Base-by-base conservation (phyloP, 2,329 filamentous ascomycete genomes). In the Monosporascus sp. region DNA sequence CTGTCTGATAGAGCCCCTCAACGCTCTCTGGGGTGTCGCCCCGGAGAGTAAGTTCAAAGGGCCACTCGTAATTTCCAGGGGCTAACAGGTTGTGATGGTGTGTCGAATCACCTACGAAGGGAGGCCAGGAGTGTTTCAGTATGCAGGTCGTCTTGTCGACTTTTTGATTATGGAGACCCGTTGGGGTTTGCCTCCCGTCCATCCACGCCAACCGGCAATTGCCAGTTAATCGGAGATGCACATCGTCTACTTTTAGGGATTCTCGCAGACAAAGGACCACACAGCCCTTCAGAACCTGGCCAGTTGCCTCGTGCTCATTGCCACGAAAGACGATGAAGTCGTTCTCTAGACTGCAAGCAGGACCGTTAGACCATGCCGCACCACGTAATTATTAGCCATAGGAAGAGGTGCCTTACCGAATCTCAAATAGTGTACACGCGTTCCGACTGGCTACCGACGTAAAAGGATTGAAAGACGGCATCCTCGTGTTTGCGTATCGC, bases 1-100 rank as follows among this genome's bases (percentile, higher is more conserved):
- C 93, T 17, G 89, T 92, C 62, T 95, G 89, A 52, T 82, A 80
- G 53, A 97, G 77, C 3, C 94, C 94, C 72, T 97, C 94, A 41
- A 99, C 83, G 65, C 90, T 96, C 78, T 97, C 94, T 18, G 90
- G 82, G 24, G 80, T 85, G 62, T 82, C 75, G 53, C 89, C 89
- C 17, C 87, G 81, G n/a, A 93, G 75, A 54, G 88, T 77, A 53
- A 86, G 76, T 61, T 90, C 85, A 67, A 94, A 93, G 0, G 88
- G 88, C 74, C 88, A 93, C 69, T 92, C 88, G 71, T 94, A 90
- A 70, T 93, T 93, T 57, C 88, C 88, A 25, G 87, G 82, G 5
- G 80, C 77, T 25, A 93, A 74, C 7, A 79, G 78, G 58, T 77
- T 76, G 62, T 80, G 82, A 67, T 77, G 79, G 57, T 80, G 78